Evolutionary conservation across 306 rosid species (phyloP), one percentile per base, ranked within the genome.

Genomic region (Cucurbita ficifolia): DNA sequence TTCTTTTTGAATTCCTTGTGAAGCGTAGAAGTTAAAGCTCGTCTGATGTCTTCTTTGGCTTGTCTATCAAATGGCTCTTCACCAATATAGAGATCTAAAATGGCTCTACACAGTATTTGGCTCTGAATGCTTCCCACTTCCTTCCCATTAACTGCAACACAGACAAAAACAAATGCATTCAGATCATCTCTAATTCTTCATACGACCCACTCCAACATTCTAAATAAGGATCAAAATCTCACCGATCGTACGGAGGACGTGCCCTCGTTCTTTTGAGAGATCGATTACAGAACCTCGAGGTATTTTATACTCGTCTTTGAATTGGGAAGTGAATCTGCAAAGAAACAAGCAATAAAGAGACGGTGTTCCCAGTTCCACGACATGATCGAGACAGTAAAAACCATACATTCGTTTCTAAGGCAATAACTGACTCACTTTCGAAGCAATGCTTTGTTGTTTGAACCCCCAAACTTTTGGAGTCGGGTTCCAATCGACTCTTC

Each of bases 111-210:
- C 14, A 95, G 84, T 45, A 89, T 82, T 78, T 86, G 86, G 80
- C 97, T 95, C 81, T 91, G 82, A 72, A 95, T 86, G 78, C 90
- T 89, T 82, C 99, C 97, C 79, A 95, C 91, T 77, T 95, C 96
- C 53, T 91, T 82, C 73, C 97, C 96, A 43, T 95, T 96, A 83
- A 95, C 99, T 95, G 62, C 83, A 83, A 43, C 18, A 49, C 2
- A 0, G n/a, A 9, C 11, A n/a, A n/a, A 5, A 49, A 49, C 14
- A 49, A 45, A 3, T 45, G 14, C 18, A n/a, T 72, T 29, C 33
- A 29, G 0, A 29, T 29, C 19, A 12, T 42, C 9, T 40, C 35
- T 19, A 36, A 35, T 35, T 35, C 67, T 35, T 35, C 68, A 29
- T 36, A 35, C 6, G 45, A 35, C 35, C 21, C 21, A 60, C 33